A percentile compares a stretch with the other conserved stretches of the same genome.
Evolutionary conservation across 2,329 filamentous ascomycete species (phyloP).

Genomic region (Cytospora piceae): DNA sequence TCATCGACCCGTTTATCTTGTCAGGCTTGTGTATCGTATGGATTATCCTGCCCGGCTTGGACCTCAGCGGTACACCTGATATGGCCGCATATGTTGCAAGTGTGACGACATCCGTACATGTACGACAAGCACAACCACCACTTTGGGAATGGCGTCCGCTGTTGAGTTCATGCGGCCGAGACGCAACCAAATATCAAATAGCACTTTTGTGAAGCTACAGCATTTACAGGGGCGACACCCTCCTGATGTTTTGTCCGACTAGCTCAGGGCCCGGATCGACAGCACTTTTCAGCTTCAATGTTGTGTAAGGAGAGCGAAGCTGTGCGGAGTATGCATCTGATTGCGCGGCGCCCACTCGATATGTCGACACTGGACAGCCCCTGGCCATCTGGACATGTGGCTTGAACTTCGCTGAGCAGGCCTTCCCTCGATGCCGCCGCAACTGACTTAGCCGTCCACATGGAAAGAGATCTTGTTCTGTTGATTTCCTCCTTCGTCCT

Average conservation of each 20-base stretch:
- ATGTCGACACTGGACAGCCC: neutral
- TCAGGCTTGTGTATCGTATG: no score
- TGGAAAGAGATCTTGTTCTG: neutral
- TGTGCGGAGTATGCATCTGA: neutral
- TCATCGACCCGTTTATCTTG: neutral
- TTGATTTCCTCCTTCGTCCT: neutral
- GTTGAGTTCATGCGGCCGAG: neutral
- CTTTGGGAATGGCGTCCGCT: neutral
- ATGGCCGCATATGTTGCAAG: neutral
- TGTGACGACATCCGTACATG: neutral
- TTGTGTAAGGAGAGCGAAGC: neutral
- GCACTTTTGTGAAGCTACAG: neutral
- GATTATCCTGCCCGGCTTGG: neutral
- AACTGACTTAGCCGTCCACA: neutral
- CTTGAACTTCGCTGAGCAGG: neutral
- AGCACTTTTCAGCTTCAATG: neutral
- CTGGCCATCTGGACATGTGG: neutral
- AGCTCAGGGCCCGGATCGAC: neutral
- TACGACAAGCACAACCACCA: constrained; percentile 1
- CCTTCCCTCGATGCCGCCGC: neutral
- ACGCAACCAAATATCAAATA: neutral
- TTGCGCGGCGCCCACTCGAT: neutral
- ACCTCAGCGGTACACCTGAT: neutral
- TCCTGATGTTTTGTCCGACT: neutral
- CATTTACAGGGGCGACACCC: neutral